Base-by-base conservation (phyloP, 2,329 filamentous ascomycete species). In the Kalmusia sp. region DNA sequence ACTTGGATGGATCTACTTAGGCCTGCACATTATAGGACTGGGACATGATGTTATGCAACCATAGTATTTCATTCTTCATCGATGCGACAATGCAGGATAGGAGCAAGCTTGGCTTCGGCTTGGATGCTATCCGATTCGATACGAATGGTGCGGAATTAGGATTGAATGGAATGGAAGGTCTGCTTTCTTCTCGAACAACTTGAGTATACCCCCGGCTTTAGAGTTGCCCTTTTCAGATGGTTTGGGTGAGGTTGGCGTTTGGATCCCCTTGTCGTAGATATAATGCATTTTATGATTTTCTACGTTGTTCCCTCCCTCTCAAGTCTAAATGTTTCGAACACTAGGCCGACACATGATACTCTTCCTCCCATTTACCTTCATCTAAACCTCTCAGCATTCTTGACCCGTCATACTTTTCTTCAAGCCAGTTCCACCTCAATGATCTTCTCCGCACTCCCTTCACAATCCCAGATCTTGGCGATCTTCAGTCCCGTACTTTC, bases 371-470 rank as follows among this genome's bases (percentile, higher is more conserved):
- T n/a, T n/a, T n/a, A n/a, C n/a, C n/a, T n/a, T n/a, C n/a, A n/a
- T n/a, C n/a, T n/a, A n/a, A n/a, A n/a, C n/a, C n/a, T n/a, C n/a
- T n/a, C n/a, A n/a, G n/a, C n/a, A n/a, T n/a, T n/a, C n/a, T n/a
- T n/a, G n/a, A n/a, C n/a, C n/a, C n/a, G n/a, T n/a, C n/a, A n/a
- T n/a, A n/a, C n/a, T n/a, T 12, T 38, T 40, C 21, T 21, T 44
- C 19, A 54, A 8, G 44, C 49, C 11, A 50, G 24, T 39, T 53
- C 45, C 4, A 41, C 31, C 35, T 57, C 50, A 21, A 57, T 47
- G 27, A 57, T 30, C 24, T 38, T 51, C 46, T 53, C 54, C 11
- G 40, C 11, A 41, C 31, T 43, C 8, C 50, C 54, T 19, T 51
- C 41, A 27, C 35, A 46, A 6, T 47, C 40, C 46, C 34, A 51